Evolutionary conservation across 768 basidiomycete species (phyloP).

Genomic region (Lactarius vividus): DNA sequence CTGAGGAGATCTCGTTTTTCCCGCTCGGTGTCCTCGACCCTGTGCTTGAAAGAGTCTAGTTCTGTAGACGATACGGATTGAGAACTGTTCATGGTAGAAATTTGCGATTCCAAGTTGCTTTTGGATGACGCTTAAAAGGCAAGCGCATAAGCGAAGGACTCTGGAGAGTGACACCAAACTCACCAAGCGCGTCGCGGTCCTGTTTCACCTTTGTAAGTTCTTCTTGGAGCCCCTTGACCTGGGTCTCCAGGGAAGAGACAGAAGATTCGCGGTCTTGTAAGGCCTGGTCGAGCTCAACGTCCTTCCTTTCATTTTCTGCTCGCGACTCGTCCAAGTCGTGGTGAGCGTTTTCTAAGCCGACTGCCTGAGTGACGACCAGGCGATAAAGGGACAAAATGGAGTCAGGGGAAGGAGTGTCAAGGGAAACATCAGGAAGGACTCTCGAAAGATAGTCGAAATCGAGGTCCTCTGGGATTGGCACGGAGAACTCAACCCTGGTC

Average conservation of each 20-base stretch:
- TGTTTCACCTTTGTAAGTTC: constrained; percentile 56
- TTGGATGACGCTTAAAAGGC: constrained; percentile 44
- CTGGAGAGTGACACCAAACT: constrained; percentile 30
- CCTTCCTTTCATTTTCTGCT: constrained; percentile 67
- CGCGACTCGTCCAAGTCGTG: constrained; percentile 68
- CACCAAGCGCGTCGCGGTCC: constrained; percentile 68
- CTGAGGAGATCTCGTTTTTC: constrained; percentile 89
- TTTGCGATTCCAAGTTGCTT: constrained; percentile 49
- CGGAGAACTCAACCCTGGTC: constrained; percentile 38
- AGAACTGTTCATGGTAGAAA: constrained; percentile 54
- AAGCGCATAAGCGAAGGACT: constrained; percentile 7
- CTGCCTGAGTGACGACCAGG: constrained; percentile 53
- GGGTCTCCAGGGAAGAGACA: constrained; percentile 53
- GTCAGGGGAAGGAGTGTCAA: constrained; percentile 57
- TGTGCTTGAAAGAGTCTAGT: constrained; percentile 53
- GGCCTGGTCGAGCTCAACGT: constrained; percentile 82
- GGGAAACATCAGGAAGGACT: constrained; percentile 59
- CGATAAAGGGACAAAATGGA: constrained; percentile 62
- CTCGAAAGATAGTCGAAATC: constrained; percentile 57
- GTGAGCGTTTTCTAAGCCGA: constrained; percentile 52
- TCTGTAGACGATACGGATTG: constrained; percentile 64
- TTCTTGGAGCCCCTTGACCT: constrained; percentile 49
- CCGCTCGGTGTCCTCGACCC: constrained; percentile 72
- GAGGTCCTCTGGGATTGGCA: constrained; percentile 64
- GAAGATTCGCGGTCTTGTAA: constrained; percentile 71